Conservation (phyloP, 2,329 filamentous ascomycete genomes). For the Aspergillus sp. region DNA sequence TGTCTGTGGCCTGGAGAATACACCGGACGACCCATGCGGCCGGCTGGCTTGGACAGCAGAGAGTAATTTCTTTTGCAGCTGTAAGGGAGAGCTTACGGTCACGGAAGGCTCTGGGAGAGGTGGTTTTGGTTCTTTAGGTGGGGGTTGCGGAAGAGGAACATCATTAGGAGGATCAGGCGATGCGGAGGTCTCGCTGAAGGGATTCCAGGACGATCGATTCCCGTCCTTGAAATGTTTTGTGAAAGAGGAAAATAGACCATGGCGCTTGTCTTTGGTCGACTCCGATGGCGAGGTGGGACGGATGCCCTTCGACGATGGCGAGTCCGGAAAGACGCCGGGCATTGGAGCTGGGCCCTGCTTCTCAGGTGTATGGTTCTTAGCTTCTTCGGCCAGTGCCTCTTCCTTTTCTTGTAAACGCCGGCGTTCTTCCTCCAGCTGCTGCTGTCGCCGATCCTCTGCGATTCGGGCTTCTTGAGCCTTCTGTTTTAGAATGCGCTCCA, state of each 20-base stretch:
- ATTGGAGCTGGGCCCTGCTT: slow-evolving; percentile 51
- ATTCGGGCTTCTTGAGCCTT: slow-evolving; percentile 86
- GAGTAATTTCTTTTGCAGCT: slow-evolving; percentile 55
- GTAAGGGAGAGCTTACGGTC: slow-evolving; percentile 38
- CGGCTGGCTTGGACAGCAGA: slow-evolving; percentile 78
- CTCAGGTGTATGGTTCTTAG: slow-evolving; percentile 20
- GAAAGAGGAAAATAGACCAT: slow-evolving; percentile 67
- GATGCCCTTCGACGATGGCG: slow-evolving; percentile 52
- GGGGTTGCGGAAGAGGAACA: slow-evolving; percentile 45
- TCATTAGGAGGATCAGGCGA: slow-evolving; percentile 23
- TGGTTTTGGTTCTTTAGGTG: slow-evolving; percentile 34
- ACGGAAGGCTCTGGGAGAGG: slow-evolving; percentile 32
- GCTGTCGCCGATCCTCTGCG: slow-evolving; percentile 77
- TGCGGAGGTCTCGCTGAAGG: slow-evolving; percentile 23
- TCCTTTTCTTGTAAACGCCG: slow-evolving; percentile 64
- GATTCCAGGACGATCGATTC: slow-evolving; percentile 29
- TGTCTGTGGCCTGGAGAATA: slow-evolving; percentile 73
- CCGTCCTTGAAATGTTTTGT: slow-evolving; percentile 66
- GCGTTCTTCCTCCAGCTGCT: slow-evolving; percentile 70
- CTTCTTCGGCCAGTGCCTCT: slow-evolving; percentile 47
- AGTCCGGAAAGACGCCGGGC: slow-evolving; percentile 73
- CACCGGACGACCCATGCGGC: slow-evolving; percentile 67
- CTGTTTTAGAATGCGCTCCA: slow-evolving; percentile 85
- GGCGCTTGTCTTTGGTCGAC: slow-evolving; percentile 43
- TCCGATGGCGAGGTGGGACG: slow-evolving; percentile 23